A percentile compares a stretch with the other conserved stretches of the same genome.
phyloP scores from a whole-genome alignment of 106 monocot species.

The Dioscorea zingiberensis region DNA sequence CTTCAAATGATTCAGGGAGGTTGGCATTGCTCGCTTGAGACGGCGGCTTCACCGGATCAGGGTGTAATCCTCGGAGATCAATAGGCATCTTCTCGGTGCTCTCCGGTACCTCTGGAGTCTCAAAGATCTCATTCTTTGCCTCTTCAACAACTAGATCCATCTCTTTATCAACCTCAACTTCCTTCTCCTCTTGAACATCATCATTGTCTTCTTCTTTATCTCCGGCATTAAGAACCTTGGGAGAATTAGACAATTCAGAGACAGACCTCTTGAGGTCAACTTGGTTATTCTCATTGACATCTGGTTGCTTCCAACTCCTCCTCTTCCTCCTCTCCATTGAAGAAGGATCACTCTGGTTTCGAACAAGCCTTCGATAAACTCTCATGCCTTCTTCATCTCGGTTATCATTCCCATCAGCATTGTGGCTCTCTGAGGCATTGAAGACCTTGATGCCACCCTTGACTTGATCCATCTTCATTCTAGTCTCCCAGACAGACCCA shows the following conservation, averaged over 20 bases:
- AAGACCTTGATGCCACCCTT: conserved; percentile 89
- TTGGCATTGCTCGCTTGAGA: neutral
- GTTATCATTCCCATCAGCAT: neutral
- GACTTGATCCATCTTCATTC: conserved; percentile 81
- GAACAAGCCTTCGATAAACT: conserved; percentile 27
- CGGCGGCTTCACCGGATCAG: conserved; percentile 6
- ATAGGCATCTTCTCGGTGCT: neutral
- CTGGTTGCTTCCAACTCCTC: conserved; percentile 62
- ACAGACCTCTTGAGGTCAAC: conserved; percentile 21
- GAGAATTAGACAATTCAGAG: conserved; percentile 11
- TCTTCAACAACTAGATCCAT: conserved; percentile 35
- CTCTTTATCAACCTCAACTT: conserved; percentile 42
- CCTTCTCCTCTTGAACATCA: conserved; percentile 10
- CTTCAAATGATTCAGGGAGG: conserved; percentile 8
- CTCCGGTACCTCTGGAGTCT: conserved; percentile 9
- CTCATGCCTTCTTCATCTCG: conserved; percentile 24
- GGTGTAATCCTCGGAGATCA: conserved; percentile 17
- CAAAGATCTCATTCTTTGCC: conserved; percentile 17
- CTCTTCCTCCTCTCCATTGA: conserved; percentile 46
- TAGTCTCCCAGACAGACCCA: conserved; percentile 79
- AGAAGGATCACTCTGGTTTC: conserved; percentile 49
- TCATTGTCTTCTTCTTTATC: neutral
- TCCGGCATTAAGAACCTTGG: neutral
- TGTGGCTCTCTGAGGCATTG: too few relatives aligned
- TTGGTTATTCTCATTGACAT: conserved; percentile 18